Conservation (phyloP, 139 green algal genomes). For the Asterochloris erici region DNA sequence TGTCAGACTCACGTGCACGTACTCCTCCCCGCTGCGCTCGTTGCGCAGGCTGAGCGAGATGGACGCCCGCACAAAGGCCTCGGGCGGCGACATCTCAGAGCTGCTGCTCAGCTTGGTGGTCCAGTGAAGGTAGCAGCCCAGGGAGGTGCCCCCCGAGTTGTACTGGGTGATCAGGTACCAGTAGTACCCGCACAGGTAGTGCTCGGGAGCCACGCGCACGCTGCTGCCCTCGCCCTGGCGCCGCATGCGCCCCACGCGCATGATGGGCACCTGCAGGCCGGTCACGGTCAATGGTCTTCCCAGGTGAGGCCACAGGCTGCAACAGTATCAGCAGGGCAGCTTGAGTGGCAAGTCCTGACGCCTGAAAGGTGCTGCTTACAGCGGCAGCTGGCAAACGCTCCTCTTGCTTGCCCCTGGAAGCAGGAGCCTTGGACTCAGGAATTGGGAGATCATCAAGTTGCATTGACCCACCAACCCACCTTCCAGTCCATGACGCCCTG, state of each 20-base stretch:
- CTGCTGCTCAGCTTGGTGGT: conserved; percentile 6
- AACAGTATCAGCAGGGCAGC: not conserved
- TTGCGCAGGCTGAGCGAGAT: not conserved
- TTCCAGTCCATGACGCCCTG: conserved; percentile 11
- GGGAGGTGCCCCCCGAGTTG: not conserved
- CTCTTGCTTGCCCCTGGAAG: too few species aligned
- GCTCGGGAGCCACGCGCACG: conserved; percentile 1
- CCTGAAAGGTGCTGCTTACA: not conserved
- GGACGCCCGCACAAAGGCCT: conserved; percentile 10
- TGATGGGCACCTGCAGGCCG: conserved; percentile 8
- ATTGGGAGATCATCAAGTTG: not conserved
- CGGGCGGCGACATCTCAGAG: conserved; percentile 5
- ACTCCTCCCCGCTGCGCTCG: conserved; percentile 1
- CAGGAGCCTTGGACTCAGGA: not conserved
- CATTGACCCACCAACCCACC: not conserved
- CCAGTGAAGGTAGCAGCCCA: conserved; percentile 11
- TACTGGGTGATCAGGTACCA: conserved; percentile 16
- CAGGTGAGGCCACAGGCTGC: not conserved
- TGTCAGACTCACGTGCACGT: not conserved
- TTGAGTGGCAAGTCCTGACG: not conserved
- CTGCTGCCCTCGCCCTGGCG: not conserved
- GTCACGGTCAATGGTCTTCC: not conserved
- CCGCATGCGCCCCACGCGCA: not conserved
- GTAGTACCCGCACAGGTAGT: conserved; percentile 12
- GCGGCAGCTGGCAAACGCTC: not conserved